Percentiles rank a stretch among this genome's conserved stretches.
phyloP scores from a whole-genome alignment of 352 stramenopile species.

The Elongisporangium undulatum region DNA sequence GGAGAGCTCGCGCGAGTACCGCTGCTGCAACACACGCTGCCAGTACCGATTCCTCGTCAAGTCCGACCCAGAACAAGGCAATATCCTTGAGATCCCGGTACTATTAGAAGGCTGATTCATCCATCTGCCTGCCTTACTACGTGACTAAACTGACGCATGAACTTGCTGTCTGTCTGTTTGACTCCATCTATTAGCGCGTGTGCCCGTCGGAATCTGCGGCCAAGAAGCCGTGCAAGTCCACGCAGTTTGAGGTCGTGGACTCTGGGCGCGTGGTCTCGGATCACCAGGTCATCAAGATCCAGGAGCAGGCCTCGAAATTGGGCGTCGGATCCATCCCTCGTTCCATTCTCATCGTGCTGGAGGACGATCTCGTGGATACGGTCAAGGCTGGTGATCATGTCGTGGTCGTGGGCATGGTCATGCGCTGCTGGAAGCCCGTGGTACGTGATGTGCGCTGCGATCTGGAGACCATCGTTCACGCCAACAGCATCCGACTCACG shows the following conservation, averaged over 20 bases:
- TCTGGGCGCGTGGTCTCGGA: slow-evolving; percentile 53
- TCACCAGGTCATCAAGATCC: slow-evolving; percentile 95
- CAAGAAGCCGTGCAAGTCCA: slow-evolving; percentile 78
- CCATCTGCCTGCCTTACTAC: not conserved
- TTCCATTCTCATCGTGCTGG: slow-evolving; percentile 93
- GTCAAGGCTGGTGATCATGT: slow-evolving; percentile 97
- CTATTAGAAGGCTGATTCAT: slow-evolving; percentile 10
- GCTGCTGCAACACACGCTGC: slow-evolving; percentile 77
- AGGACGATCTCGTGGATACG: slow-evolving; percentile 81
- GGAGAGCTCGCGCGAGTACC: slow-evolving; percentile 84
- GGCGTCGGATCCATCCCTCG: slow-evolving; percentile 91
- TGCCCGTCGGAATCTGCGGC: slow-evolving; percentile 42
- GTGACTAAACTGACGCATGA: not conserved
- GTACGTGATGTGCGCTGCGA: slow-evolving; percentile 84
- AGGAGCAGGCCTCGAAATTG: slow-evolving; percentile 92
- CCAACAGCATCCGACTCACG: slow-evolving; percentile 67
- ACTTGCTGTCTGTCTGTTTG: not conserved
- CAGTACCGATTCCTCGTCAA: slow-evolving; percentile 77
- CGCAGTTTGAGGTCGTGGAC: slow-evolving; percentile 55
- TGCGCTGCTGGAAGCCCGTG: slow-evolving; percentile 90
- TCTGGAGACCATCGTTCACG: slow-evolving; percentile 83
- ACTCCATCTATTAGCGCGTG: slow-evolving; percentile 36
- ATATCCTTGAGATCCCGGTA: slow-evolving; percentile 82
- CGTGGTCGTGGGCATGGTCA: slow-evolving; percentile 88
- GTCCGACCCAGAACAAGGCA: slow-evolving; percentile 89